These are phyloP conservation scores for Sporisorium iseilematis-ciliati DNA, from an alignment of 1,284 basidiomycete species.

Conservation along the genomic window DNA sequence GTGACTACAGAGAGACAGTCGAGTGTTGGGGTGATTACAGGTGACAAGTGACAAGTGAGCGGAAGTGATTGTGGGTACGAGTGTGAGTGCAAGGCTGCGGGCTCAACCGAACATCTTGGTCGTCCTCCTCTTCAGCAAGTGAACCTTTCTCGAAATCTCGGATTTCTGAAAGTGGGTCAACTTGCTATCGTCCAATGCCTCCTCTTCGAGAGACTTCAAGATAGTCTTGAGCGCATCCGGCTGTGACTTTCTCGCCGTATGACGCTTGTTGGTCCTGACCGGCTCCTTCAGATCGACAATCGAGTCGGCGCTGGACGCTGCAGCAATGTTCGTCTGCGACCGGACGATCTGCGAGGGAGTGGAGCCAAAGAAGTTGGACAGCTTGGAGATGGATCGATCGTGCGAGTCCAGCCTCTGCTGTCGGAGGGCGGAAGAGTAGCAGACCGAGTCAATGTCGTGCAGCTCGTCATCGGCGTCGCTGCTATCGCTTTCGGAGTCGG, in stretches of 20 bases:
- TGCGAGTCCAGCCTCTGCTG: conserved; percentile 13
- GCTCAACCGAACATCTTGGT: conserved; percentile 32
- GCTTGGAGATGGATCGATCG: conserved; percentile 43
- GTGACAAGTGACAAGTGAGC: too few relatives aligned
- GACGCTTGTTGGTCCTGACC: not conserved
- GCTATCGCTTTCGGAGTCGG: conserved; percentile 42
- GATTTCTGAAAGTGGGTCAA: conserved; percentile 36
- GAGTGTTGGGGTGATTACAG: too few relatives aligned
- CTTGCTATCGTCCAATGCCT: conserved; percentile 36
- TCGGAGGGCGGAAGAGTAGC: conserved; percentile 12
- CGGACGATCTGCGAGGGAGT: conserved; percentile 43
- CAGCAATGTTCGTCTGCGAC: conserved; percentile 17
- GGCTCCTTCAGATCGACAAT: conserved; percentile 1
- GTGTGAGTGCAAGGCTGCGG: not conserved
- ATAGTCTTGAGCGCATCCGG: conserved; percentile 35
- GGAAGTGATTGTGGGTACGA: too few relatives aligned
- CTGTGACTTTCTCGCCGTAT: conserved; percentile 1
- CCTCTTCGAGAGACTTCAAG: conserved; percentile 37
- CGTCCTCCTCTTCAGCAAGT: conserved; percentile 33
- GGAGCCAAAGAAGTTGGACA: conserved; percentile 47
- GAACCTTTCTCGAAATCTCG: conserved; percentile 40
- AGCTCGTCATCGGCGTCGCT: conserved; percentile 31
- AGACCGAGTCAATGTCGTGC: conserved; percentile 8
- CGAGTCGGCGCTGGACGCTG: conserved; percentile 10
- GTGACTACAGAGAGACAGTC: too few relatives aligned